Evolutionary conservation across 2,329 filamentous ascomycete genomes (phyloP), one percentile per base, ranked within the genome.

Genomic region (Thelonectria blattea): DNA sequence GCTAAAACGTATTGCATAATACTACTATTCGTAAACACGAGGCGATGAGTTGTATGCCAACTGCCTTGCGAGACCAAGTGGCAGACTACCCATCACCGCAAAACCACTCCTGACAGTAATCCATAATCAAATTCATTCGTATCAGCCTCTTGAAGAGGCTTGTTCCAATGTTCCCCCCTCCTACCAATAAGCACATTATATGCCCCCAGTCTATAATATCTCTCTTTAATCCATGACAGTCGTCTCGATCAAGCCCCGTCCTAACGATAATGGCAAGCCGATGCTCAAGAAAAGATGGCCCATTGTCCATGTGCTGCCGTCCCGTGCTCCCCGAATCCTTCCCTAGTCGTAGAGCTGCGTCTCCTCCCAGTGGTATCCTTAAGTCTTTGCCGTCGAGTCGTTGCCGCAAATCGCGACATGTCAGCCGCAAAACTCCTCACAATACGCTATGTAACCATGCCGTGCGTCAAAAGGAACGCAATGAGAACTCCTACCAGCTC

Each of bases 391-490:
- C 56, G 51, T 62, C 45, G 56, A 62, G 51, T 62, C 60, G 56
- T 62, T 55, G 41, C 56, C 60, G 56, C 56, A 52, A 59, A 59
- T 32, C 20, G 51, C 52, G 48, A 46, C 51, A 55, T 62, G 60
- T 51, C 54, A 61, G 57, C 39, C 54, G 53, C 58, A 49, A 56
- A 60, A 60, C 58, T 60, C 58, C 54, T 30, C 58, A 46, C 48
- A 46, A 50, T 58, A 61, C 58, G 58, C 54, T 52, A 58, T 58
- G 58, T 56, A 60, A 56, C 24, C 57, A 52, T 43, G 41, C 52
- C 50, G 58, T 49, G 58, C 41, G 58, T 43, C 52, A 30, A 17
- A 55, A 56, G 46, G 32, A 27, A 51, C 54, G 45, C 54, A 42
- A 54, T 61, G 49, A 34, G 52, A 61, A 61, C 49, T 45, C 58